Conservation (phyloP, 345 rosid genomes). For the Diplotaxis tenuifolia region DNA sequence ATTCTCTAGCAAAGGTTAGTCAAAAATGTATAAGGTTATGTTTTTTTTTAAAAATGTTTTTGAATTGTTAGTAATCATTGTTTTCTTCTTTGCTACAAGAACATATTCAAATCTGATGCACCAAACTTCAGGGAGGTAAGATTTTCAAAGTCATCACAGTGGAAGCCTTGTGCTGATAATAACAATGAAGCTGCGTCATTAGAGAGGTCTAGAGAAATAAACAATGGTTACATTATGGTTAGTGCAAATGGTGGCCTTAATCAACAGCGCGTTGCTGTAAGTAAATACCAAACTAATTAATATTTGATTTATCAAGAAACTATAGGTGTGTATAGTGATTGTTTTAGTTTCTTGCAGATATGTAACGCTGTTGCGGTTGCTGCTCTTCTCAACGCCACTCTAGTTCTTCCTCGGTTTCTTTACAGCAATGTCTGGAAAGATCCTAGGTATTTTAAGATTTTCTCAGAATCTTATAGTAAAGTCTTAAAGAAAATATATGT, state of each 20-base stretch:
- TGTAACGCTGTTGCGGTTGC: conserved; percentile 87
- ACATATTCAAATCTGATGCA: conserved; percentile 48
- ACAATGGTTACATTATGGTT: conserved; percentile 70
- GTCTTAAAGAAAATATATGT: no score
- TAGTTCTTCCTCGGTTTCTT: conserved; percentile 77
- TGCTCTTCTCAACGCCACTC: conserved; percentile 69
- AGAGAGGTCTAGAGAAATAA: conserved; percentile 33
- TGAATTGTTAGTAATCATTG: not conserved
- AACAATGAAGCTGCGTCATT: conserved; percentile 19
- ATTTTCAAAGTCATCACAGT: conserved; percentile 47
- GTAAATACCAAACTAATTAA: conserved; percentile 24
- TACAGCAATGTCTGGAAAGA: conserved; percentile 99
- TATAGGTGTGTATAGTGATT: conserved; percentile 4
- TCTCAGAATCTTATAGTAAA: no score
- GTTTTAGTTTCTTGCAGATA: conserved; percentile 45
- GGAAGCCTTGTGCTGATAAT: conserved; percentile 83
- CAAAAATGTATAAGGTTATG: not conserved
- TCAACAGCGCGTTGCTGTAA: conserved; percentile 95
- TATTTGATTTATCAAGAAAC: conserved; percentile 6
- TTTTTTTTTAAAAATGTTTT: not conserved
- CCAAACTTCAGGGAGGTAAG: conserved; percentile 40
- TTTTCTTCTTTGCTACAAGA: conserved; percentile 39
- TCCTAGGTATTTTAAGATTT: conserved; percentile 76
- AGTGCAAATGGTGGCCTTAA: conserved; percentile 96
- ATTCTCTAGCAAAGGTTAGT: conserved; percentile 68